Conservation (phyloP, 2,329 filamentous ascomycete species). For the Sporothrix inflata region DNA sequence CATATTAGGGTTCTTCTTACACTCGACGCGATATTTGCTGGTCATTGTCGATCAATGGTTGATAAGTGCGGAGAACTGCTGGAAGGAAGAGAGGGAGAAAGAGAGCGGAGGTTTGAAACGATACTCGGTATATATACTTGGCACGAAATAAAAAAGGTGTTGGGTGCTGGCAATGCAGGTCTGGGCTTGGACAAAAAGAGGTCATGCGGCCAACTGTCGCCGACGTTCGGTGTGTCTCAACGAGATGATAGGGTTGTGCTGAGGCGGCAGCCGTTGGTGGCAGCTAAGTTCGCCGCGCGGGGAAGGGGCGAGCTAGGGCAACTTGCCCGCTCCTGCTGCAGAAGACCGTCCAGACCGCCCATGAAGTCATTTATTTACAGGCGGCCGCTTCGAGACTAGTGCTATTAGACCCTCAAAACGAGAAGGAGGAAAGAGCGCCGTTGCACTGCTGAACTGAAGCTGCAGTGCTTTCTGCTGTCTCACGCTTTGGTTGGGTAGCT, state of each 20-base stretch:
- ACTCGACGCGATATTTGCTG: slow-evolving; percentile 72
- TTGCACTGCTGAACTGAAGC: background rate
- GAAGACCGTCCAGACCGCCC: background rate
- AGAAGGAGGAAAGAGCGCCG: background rate
- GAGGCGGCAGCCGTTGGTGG: background rate
- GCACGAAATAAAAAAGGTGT: background rate
- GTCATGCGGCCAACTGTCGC: slow-evolving; percentile 16
- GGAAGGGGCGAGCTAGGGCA: slow-evolving; percentile 19
- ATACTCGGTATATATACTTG: background rate
- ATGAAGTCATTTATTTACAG: slow-evolving; percentile 29
- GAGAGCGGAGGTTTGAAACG: background rate
- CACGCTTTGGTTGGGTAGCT: slow-evolving; percentile 3
- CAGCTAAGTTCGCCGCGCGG: slow-evolving; percentile 9
- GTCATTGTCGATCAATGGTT: slow-evolving; percentile 52
- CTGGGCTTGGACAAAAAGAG: slow-evolving; percentile 11
- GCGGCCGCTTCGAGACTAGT: slow-evolving; percentile 26
- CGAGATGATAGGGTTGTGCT: background rate
- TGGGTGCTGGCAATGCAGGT: slow-evolving; percentile 5
- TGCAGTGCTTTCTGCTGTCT: background rate
- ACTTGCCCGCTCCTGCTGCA: slow-evolving; percentile 14
- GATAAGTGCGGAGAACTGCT: background rate
- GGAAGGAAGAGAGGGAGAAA: background rate
- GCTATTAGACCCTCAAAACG: background rate
- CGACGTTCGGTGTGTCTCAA: slow-evolving; percentile 10
- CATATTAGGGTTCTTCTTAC: slow-evolving; percentile 52